A percentile compares a stretch with the other conserved stretches of the same genome.
These are phyloP conservation scores for Cyberlindnera suaveolens DNA, from an alignment of 805 yeast species.

Conservation along the genomic window DNA sequence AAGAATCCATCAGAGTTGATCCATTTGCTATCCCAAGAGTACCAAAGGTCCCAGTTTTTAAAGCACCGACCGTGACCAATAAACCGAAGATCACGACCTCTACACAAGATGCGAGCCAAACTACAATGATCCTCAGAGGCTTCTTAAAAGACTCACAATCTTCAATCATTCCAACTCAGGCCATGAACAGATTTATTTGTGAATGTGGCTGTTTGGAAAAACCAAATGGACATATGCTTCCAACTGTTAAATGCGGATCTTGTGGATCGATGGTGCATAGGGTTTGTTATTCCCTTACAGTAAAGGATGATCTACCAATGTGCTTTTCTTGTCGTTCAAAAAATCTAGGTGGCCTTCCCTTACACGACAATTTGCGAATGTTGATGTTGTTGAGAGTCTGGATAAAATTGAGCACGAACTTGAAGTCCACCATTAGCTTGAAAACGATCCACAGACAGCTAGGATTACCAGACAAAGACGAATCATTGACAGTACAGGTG, in stretches of 20 bases:
- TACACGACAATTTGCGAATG: slow-evolving; percentile 19
- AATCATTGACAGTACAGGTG: slow-evolving; percentile 2
- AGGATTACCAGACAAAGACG: slow-evolving; percentile 10
- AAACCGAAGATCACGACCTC: slow-evolving; percentile 1
- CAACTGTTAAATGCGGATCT: slow-evolving; percentile 19
- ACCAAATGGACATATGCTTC: slow-evolving; percentile 6
- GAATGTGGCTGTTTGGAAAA: slow-evolving; percentile 28
- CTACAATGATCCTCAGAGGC: slow-evolving; percentile 26
- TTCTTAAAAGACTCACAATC: slow-evolving; percentile 23
- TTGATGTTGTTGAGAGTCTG: slow-evolving; percentile 32
- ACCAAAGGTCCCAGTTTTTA: no score
- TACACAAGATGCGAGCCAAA: slow-evolving; percentile 25
- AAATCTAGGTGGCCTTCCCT: slow-evolving; percentile 11
- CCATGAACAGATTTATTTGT: slow-evolving; percentile 5
- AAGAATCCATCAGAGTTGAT: slow-evolving; percentile 13
- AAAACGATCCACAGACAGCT: slow-evolving; percentile 10
- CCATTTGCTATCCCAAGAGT: slow-evolving; percentile 13
- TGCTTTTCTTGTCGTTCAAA: slow-evolving; percentile 25
- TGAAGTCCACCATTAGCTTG: slow-evolving; percentile 15
- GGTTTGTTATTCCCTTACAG: slow-evolving; percentile 27
- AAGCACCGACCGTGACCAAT: neutral
- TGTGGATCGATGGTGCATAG: slow-evolving; percentile 30
- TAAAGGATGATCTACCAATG: slow-evolving; percentile 10
- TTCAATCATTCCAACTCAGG: slow-evolving; percentile 27
- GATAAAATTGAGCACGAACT: slow-evolving; percentile 22